Conservation (phyloP, 148 eudicot species). For the Arbutus unedo region DNA sequence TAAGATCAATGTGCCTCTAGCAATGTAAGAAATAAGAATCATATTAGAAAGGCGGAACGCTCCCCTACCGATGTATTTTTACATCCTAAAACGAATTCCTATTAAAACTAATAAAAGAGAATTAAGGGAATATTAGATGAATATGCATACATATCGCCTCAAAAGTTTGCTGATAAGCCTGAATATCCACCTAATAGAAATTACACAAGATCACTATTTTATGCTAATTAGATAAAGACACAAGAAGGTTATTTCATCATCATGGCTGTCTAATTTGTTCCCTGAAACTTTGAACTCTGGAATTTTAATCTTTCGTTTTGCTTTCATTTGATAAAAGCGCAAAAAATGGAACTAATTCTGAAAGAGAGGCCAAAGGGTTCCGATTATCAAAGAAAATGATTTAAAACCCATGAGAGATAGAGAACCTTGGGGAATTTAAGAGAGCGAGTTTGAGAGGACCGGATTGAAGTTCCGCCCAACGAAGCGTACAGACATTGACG, state of each 20-base stretch:
- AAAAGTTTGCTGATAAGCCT: not conserved
- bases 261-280: too few species aligned
- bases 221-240: too few species aligned
- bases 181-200: not conserved
- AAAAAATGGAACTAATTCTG: not conserved
- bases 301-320: not conserved
- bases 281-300: too few species aligned
- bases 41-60: too few species aligned
- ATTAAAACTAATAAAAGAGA: too few species aligned
- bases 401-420: not conserved
- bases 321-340: not conserved
- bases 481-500: slow-evolving; percentile 79
- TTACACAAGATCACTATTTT: not conserved
- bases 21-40: not conserved
- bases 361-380: slow-evolving; percentile 1
- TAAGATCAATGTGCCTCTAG: not conserved
- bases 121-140: not conserved
- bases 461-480: slow-evolving; percentile 89
- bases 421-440: slow-evolving; percentile 62
- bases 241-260: too few species aligned
- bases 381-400: not conserved
- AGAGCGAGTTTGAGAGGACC: slow-evolving; percentile 86
- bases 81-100: too few species aligned
- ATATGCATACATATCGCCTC: not conserved
- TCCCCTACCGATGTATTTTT: too few species aligned